Conservation (phyloP, 768 basidiomycete species). For the Tylopilus felleus region DNA sequence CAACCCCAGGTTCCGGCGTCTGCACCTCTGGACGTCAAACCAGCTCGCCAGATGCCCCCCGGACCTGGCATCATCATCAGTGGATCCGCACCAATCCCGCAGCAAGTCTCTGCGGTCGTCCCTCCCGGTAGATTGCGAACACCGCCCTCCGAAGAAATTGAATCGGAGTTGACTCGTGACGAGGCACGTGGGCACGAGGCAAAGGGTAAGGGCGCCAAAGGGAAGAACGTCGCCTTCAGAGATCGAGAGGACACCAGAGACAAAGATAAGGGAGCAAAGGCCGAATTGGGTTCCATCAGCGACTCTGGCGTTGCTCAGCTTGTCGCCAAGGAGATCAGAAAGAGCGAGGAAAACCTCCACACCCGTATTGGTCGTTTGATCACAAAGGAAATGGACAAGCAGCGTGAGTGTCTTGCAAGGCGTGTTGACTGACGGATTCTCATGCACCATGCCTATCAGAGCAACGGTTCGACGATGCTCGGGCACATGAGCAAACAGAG, state of each 20-base stretch:
- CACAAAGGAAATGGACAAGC: slow-evolving; percentile 86
- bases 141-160: slow-evolving; percentile 73
- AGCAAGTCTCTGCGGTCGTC: slow-evolving; percentile 17
- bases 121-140: slow-evolving; percentile 53
- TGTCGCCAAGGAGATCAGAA: slow-evolving; percentile 73
- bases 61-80: slow-evolving; percentile 27
- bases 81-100: slow-evolving; percentile 15
- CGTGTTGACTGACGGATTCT: slow-evolving; percentile 1
- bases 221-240: slow-evolving; percentile 63
- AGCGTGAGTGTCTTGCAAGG: slow-evolving; percentile 52
- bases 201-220: slow-evolving; percentile 47
- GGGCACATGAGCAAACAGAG: slow-evolving; percentile 71
- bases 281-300: slow-evolving; percentile 34
- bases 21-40: slow-evolving; percentile 23
- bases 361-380: slow-evolving; percentile 75
- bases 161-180: slow-evolving; percentile 59
- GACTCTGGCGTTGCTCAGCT: slow-evolving; percentile 57
- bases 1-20: slow-evolving; percentile 29
- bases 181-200: slow-evolving; percentile 50
- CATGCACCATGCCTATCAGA: slow-evolving; percentile 42
- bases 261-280: slow-evolving; percentile 30
- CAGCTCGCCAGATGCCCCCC: slow-evolving; percentile 26
- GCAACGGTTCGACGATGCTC: slow-evolving; percentile 79
- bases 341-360: slow-evolving; percentile 78
- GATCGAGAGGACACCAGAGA: slow-evolving; percentile 48